Percentiles rank a stretch among this genome's conserved stretches.
Conservation (phyloP, 306 rosid species). For the Amphicarpaea edgeworthii region DNA sequence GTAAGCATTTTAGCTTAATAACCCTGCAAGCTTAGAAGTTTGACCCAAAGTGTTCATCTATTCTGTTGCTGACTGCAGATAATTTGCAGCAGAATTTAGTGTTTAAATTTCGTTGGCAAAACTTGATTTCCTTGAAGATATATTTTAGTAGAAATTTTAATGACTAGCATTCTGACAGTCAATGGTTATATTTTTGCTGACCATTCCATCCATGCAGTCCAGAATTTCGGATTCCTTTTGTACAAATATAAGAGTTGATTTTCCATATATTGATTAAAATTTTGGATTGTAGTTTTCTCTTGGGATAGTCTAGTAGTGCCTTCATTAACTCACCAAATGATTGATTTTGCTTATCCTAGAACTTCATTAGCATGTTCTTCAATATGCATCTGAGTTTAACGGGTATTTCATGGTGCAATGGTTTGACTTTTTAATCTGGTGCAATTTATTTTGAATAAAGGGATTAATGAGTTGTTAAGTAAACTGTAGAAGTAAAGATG, state of each 20-base stretch:
- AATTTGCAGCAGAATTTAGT: neutral
- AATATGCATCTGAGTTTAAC: neutral
- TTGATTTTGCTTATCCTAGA: neutral
- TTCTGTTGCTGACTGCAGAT: constrained; percentile 11
- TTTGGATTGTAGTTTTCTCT: too few relatives aligned
- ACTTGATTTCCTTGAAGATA: neutral
- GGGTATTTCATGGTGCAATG: neutral
- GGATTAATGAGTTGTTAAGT: neutral
- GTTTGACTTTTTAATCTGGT: neutral
- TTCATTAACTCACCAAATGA: neutral
- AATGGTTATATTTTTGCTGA: neutral
- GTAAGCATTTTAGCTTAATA: constrained; percentile 39
- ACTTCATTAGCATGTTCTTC: neutral
- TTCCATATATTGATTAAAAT: neutral
- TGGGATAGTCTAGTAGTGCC: too few relatives aligned
- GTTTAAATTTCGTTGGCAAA: constrained; percentile 11
- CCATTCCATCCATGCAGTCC: neutral
- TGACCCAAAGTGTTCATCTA: neutral
- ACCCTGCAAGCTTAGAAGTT: constrained; percentile 8
- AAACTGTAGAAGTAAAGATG: neutral
- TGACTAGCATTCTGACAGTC: neutral
- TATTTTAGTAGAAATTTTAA: neutral
- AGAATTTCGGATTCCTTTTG: constrained; percentile 22
- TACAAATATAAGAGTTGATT: constrained; percentile 32
- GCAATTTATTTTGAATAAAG: neutral